These are phyloP conservation scores for Metschnikowia bowlesiae DNA, from an alignment of 805 yeast species.

Conservation along the genomic window DNA sequence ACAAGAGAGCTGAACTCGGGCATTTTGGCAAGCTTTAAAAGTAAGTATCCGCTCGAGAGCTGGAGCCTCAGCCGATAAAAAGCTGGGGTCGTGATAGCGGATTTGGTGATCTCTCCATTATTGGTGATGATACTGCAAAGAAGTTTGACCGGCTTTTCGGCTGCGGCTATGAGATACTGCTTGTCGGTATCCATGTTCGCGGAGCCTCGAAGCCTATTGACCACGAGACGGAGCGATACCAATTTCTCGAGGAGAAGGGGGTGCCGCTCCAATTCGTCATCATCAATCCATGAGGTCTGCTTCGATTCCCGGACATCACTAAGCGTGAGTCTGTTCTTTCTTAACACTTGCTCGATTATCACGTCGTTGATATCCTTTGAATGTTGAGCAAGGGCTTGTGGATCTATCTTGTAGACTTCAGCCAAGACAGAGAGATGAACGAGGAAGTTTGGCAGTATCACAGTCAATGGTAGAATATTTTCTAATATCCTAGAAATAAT, in stretches of 20 bases:
- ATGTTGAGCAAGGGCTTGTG: conserved; percentile 45
- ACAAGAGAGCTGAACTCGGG: conserved; percentile 51
- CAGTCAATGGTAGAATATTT: conserved; percentile 48
- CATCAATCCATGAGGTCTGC: conserved; percentile 44
- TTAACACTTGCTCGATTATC: conserved; percentile 57
- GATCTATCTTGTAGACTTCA: conserved; percentile 50
- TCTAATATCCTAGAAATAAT: conserved; percentile 37
- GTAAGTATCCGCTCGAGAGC: conserved; percentile 59
- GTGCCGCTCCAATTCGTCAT: conserved; percentile 27
- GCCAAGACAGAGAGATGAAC: conserved; percentile 59
- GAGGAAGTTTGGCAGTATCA: conserved; percentile 35
- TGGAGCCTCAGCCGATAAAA: conserved; percentile 58
- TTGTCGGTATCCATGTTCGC: conserved; percentile 27
- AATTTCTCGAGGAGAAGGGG: conserved; percentile 45
- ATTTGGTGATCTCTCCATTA: conserved; percentile 71
- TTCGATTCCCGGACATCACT: conserved; percentile 24
- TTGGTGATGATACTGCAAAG: conserved; percentile 63
- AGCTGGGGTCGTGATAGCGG: conserved; percentile 57
- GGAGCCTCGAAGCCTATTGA: conserved; percentile 51
- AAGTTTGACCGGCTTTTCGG: conserved; percentile 49
- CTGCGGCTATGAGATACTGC: conserved; percentile 15
- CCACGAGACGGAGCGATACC: conserved; percentile 50
- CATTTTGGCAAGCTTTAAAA: conserved; percentile 60
- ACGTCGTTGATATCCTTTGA: conserved; percentile 56
- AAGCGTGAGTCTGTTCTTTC: conserved; percentile 40